Evolutionary conservation across 768 basidiomycete species (phyloP), one percentile per base, ranked within the genome.

Genomic region (Chalciporus piperatus): DNA sequence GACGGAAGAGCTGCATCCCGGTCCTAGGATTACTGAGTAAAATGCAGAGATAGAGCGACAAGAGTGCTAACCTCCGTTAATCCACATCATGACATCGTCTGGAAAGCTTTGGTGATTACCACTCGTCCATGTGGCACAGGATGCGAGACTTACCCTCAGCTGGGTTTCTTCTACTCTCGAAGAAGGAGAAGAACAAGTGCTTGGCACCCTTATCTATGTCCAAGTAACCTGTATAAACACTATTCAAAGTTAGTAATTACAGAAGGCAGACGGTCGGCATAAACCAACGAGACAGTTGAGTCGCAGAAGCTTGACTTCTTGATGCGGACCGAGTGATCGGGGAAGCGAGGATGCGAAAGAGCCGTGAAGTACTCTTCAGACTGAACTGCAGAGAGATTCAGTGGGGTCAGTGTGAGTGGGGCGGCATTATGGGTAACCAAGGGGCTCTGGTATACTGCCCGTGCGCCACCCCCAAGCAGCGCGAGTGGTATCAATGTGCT

Each of bases 41-140:
- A 37, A 27, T 32, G 39, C 44, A 41, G 16, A 51, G 28, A 20
- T 35, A 11, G 48, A 22, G 17, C 16, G 39, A 27, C 20, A 19
- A 11, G n/a, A 25, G 22, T n/a, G 71, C 27, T 70, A 68, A 69
- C 68, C 83, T 67, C 82, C 84, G 45, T 84, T 84, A 39, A 84
- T 84, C 83, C 84, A 85, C 80, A 86, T 82, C 70, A 85, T 74
- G 23, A 84, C 77, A 66, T 84, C 82, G 59, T 85, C 85, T 74
- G 41, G 8, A 41, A 40, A 11, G 1, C 3, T 14, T 40, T 22
- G 30, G 16, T 13, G 27, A 53, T 12, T 16, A 32, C 13, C 3
- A 11, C 33, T 22, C 25, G 7, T 28, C 28, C 14, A 7, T 11
- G 20, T n/a, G n/a, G n/a, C 12, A 13, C 27, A 17, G 7, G 28